Percentiles rank a stretch among this genome's conserved stretches.
phyloP scores from a whole-genome alignment of 345 rosid genomes.

The Sisymbrium irio region DNA sequence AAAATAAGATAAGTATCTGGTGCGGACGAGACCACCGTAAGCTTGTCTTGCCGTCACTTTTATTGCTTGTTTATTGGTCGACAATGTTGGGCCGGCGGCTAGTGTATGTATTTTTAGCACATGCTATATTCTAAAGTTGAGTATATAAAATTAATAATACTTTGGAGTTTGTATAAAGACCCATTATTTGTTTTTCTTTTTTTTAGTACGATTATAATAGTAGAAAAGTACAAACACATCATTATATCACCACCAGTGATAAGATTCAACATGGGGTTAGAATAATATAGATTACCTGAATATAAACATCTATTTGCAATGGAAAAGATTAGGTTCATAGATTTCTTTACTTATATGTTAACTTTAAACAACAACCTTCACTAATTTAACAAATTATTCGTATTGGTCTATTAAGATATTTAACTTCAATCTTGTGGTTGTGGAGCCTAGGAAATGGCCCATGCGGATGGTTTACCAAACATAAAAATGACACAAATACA shows the following conservation, averaged over 20 bases:
- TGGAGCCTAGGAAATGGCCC: background rate
- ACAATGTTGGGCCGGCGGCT: slow-evolving; percentile 27
- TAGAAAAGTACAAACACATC: slow-evolving; percentile 2
- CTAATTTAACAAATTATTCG: background rate
- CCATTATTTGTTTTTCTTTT: background rate
- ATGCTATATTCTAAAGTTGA: slow-evolving; percentile 23
- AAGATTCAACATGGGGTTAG: slow-evolving; percentile 14
- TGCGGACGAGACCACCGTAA: slow-evolving; percentile 14
- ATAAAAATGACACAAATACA: background rate
- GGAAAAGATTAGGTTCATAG: background rate
- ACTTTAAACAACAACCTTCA: background rate
- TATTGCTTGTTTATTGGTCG: slow-evolving; percentile 9
- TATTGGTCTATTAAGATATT: background rate
- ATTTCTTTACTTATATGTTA: background rate
- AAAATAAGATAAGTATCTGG: background rate
- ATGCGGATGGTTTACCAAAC: background rate
- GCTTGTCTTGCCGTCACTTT: slow-evolving; percentile 28
- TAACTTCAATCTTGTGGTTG: background rate
- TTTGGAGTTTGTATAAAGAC: slow-evolving; percentile 1
- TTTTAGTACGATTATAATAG: background rate
- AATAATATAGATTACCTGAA: background rate
- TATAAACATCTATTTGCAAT: background rate
- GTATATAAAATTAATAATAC: background rate
- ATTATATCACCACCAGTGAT: slow-evolving; percentile 4
- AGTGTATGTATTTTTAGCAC: slow-evolving; percentile 36